These are phyloP conservation scores for Angophora floribunda DNA, from an alignment of 345 rosid species.

Conservation along the genomic window DNA sequence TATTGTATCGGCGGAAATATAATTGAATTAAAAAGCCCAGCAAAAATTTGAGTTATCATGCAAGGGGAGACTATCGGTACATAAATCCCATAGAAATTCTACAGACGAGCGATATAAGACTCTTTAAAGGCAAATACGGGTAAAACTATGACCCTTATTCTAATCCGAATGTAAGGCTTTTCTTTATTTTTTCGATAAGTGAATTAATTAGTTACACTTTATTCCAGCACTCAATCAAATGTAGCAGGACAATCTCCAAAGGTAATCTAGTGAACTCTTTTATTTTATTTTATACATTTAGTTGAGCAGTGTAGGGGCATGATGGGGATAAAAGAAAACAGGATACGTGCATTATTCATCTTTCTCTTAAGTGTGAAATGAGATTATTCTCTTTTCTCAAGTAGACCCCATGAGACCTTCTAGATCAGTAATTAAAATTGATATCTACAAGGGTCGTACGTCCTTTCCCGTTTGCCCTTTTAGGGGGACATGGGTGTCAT, in stretches of 20 bases:
- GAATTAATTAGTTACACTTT: not conserved
- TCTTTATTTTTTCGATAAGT: too few relatives aligned
- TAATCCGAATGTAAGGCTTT: too few relatives aligned
- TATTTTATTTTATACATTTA: not conserved
- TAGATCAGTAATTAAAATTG: not conserved
- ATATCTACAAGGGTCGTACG: not conserved
- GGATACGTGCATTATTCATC: not conserved
- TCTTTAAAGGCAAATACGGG: not conserved
- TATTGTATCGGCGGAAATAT: not conserved
- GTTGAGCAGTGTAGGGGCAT: not conserved
- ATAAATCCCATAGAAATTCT: not conserved
- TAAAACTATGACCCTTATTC: not conserved
- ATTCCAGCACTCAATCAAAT: not conserved
- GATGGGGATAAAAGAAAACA: not conserved
- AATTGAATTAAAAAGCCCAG: not conserved
- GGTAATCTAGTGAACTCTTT: not conserved
- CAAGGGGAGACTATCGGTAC: not conserved
- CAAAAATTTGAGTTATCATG: not conserved
- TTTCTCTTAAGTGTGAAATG: not conserved
- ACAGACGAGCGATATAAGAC: not conserved
- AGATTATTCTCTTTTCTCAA: not conserved
- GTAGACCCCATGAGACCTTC: not conserved
- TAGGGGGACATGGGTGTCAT: not conserved
- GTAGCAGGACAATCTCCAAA: not conserved
- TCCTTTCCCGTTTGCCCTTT: not conserved